Base-by-base conservation (phyloP, 2,329 filamentous ascomycete genomes). In the Cordyceps tenuipes region DNA sequence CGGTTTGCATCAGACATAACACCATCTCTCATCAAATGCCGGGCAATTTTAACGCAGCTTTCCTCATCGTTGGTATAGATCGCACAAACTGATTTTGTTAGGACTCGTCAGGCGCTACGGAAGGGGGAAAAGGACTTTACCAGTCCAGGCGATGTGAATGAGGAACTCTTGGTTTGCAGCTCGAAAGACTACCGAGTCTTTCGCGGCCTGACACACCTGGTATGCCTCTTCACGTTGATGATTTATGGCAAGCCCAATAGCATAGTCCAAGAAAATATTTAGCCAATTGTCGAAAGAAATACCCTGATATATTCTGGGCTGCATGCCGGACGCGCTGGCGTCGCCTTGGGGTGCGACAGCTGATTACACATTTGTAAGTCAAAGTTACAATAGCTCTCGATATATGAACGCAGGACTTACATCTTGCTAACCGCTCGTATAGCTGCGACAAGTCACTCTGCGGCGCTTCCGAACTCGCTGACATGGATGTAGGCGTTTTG, bases 181-280 rank as follows among this genome's bases (percentile, higher is more conserved):
- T 66, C 86, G 86, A 75, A 94, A 97, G 23, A 97, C 84, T 57
- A 89, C 91, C 15, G 91, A 90, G 68, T 90, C 86, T 53, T 86
- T 81, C 1, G 90, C 90, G 6, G 88, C 85, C 63, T 91, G 85
- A 65, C 95, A 87, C 8, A 91, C 84, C 55, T 87, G 84, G 70
- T 96, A 97, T 55, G 90, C 87, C 63, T 90, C 86, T 47, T 86
- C 80, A 15, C 82, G 77, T 52, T 88, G 83, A 39, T 86, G 86
- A 21, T 80, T 76, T 47, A 84, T 82, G 8, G 91, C 89, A 36
- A 94, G 81, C 5, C 87, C 79, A 52, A 97, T 79, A 3, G 91
- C 89, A 69, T 95, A 95, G 68, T 94, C 89, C 41, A 95, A 81
- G 69, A 99, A 96, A 0, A 96, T 80, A 65, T 95, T 89, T 3